Base-by-base conservation (phyloP, 495 filamentous ascomycete species). In the Aspergillus baeticus region DNA sequence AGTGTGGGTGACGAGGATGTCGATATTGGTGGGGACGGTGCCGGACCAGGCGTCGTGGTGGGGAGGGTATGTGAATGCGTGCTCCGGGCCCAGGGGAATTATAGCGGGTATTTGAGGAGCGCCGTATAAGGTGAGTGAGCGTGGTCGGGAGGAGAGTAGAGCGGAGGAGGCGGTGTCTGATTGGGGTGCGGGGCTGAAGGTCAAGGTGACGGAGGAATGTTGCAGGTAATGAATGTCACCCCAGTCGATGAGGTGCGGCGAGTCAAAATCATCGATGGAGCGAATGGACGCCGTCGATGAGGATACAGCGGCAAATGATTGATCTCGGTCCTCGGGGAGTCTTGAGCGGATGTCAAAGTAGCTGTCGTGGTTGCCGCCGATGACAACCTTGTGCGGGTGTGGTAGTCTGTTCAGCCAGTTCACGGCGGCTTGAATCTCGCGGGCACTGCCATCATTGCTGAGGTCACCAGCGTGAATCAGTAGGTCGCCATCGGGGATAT, bases 401-500 rank as follows among this genome's bases (percentile, higher is more conserved):
- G 87, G 85, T 2, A 92, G 78, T 18, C 73, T 75, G 22, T 72
- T 71, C 4, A 97, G 77, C 92, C 92, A 97, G 69, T 92, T 83
- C 18, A 96, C 69, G 59, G 89, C 84, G 29, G 75, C 78, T 75
- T 92, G 88, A 39, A 98, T 86, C 46, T 90, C 86, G 10, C 77
- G 74, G 4, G 80, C 75, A 15, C 81, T 87, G 47, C 93, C 94
- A 33, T 77, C 78, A 52, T 89, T 87, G 45, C 84, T 83, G 55
- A 97, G 71, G 68, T 98, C 93, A 8, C 93, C 93, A 10, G 90
- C 89, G 63, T 96, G 93, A 44, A 98, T 89, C 7, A 98, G 77
- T 22, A 97, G 73, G 60, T 97, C 94, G 18, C 91, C 93, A 20
- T 82, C 70, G 0, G 91, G 90, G 0, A 96, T 70, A 21, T 81